Percentiles rank a stretch among this genome's conserved stretches.
Conservation (phyloP, 768 basidiomycete genomes). For the Pleurotus citrinopileatus region DNA sequence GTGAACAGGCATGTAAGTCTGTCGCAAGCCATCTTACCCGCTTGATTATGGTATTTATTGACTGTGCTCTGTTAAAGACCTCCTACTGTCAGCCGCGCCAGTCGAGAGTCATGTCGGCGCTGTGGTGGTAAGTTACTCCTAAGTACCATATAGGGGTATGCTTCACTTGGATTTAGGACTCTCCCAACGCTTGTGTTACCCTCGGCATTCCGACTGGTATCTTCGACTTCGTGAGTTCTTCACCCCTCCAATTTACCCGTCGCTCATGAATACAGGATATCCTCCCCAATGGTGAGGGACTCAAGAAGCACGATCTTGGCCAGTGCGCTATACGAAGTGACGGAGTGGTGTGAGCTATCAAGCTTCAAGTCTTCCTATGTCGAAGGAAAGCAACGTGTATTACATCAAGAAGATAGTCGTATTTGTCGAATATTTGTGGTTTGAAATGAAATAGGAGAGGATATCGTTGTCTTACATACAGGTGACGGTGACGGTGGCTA, state of each 20-base stretch:
- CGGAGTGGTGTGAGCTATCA: constrained; percentile 39
- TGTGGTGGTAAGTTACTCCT: constrained; percentile 50
- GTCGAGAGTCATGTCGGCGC: constrained; percentile 71
- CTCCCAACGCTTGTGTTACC: constrained; percentile 77
- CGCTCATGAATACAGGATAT: constrained; percentile 48
- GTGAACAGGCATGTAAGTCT: constrained; percentile 70
- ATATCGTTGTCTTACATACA: no score
- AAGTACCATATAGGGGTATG: neutral
- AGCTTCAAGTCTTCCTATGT: no score
- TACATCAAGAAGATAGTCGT: no score
- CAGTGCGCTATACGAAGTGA: constrained; percentile 69
- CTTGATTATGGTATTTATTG: neutral
- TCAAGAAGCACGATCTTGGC: constrained; percentile 56
- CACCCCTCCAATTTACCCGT: neutral
- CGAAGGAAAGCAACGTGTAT: no score
- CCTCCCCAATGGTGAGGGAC: constrained; percentile 59
- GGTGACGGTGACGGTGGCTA: no score
- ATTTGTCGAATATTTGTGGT: no score
- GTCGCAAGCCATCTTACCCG: neutral
- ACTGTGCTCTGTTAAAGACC: constrained; percentile 38
- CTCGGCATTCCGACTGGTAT: constrained; percentile 75
- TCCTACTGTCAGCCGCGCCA: constrained; percentile 67
- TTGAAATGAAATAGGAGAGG: no score
- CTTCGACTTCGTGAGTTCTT: constrained; percentile 57
- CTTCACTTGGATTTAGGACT: constrained; percentile 42